Evolutionary conservation across 139 green algal genomes (phyloP).

Genomic region (Diplosphaera chodatii): DNA sequence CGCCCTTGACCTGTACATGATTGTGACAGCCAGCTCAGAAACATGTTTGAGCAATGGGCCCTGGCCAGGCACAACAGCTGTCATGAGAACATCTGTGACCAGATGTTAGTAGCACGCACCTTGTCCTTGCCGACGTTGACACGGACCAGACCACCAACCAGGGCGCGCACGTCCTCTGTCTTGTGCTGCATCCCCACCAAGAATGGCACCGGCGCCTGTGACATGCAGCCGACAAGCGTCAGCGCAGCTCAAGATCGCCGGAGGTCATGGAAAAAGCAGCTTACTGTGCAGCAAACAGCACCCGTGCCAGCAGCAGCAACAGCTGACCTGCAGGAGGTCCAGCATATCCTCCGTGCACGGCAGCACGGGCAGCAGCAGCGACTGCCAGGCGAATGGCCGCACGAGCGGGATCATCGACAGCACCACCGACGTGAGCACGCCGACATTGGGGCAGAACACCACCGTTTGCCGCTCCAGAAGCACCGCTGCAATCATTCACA

Average conservation of each 20-base stretch:
- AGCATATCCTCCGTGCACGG: conserved; percentile 34
- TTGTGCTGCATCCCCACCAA: conserved; percentile 71
- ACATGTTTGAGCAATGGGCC: no score
- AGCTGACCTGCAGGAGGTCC: conserved; percentile 29
- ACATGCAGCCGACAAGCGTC: no score
- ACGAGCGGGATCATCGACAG: conserved; percentile 78
- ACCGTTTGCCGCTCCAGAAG: conserved; percentile 87
- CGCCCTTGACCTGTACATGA: conserved; percentile 44
- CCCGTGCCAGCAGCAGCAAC: no score
- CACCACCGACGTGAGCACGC: conserved; percentile 57
- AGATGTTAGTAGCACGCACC: neutral
- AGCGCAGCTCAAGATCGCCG: no score
- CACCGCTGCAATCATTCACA: conserved; percentile 8
- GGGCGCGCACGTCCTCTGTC: conserved; percentile 61
- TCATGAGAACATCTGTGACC: no score
- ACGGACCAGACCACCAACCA: conserved; percentile 50
- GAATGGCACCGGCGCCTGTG: conserved; percentile 37
- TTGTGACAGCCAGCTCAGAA: no score
- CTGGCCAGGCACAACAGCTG: no score
- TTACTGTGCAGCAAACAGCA: no score
- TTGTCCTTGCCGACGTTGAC: conserved; percentile 87
- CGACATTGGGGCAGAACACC: conserved; percentile 81
- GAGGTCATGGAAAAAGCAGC: no score
- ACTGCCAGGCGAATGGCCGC: conserved; percentile 81
- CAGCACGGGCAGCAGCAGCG: conserved; percentile 77